These are phyloP conservation scores for Talaromyces stipitatus DNA, from an alignment of 495 filamentous ascomycete genomes.

Conservation along the genomic window DNA sequence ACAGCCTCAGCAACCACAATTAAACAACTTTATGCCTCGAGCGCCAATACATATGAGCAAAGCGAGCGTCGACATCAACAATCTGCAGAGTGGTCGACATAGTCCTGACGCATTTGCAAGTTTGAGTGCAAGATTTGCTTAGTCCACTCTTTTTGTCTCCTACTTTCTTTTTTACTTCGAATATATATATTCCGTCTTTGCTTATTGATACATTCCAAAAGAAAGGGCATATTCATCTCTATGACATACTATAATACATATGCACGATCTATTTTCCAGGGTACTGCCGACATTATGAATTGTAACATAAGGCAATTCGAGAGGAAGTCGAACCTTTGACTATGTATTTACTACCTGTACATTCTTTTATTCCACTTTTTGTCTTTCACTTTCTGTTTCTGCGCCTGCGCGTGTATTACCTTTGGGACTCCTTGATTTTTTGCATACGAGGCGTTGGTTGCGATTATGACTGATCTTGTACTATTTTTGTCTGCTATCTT, in stretches of 20 bases:
- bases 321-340: background rate
- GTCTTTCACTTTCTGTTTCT: background rate
- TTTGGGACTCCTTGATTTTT: background rate
- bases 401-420: background rate
- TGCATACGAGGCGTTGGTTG: conserved; percentile 3
- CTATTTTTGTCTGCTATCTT: background rate
- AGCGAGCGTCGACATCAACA: conserved; percentile 80
- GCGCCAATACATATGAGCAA: conserved; percentile 65
- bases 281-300: background rate
- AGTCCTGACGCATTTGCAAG: conserved; percentile 97
- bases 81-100: conserved; percentile 70
- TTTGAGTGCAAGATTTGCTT: conserved; percentile 58
- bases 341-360: background rate
- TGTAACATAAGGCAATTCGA: too few relatives aligned
- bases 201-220: background rate
- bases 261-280: background rate
- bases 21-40: conserved; percentile 9
- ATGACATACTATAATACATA: background rate
- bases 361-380: background rate
- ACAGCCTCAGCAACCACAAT: background rate
- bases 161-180: conserved; percentile 5
- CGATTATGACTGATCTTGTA: conserved; percentile 4
- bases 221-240: background rate
- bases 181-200: conserved; percentile 1
- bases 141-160: conserved; percentile 7